Evolutionary conservation across 305 asterid species (phyloP).

Genomic region (Ilex paraguariensis): DNA sequence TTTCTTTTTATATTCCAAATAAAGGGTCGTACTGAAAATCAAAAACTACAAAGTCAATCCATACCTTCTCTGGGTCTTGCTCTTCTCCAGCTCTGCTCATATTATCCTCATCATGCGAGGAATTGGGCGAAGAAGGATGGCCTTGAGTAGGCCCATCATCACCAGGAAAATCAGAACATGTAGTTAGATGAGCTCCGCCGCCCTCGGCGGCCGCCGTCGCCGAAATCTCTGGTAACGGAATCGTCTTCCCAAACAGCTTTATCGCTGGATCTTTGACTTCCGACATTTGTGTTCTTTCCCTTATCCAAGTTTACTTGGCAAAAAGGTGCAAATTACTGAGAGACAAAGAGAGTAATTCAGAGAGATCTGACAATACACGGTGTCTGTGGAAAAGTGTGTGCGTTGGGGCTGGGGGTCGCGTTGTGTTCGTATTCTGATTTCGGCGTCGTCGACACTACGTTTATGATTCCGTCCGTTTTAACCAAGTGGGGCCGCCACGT

Average conservation of each 20-base stretch:
- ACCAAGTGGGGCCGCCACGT: background rate
- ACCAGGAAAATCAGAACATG: background rate
- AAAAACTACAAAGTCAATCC: background rate
- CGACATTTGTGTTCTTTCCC: background rate
- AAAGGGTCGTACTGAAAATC: background rate
- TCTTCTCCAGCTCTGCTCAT: background rate
- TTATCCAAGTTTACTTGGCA: too few species aligned
- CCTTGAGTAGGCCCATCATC: background rate
- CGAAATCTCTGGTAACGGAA: background rate
- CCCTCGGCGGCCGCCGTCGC: background rate
- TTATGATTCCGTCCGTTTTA: background rate
- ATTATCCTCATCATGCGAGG: background rate
- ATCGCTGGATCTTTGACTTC: constrained; percentile 1
- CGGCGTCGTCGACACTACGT: background rate
- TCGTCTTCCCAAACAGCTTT: constrained; percentile 5
- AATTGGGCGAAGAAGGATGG: background rate
- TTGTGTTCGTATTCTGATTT: background rate
- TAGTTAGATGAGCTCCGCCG: background rate
- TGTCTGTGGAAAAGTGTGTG: too few species aligned
- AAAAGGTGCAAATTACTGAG: background rate
- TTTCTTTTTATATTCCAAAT: too few species aligned
- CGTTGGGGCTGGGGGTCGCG: background rate
- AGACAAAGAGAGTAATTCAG: background rate
- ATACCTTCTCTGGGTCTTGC: background rate
- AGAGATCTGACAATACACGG: background rate